phyloP scores from a whole-genome alignment of 192 early-diverging fungal species.

The Chytriomyces sp. region DNA sequence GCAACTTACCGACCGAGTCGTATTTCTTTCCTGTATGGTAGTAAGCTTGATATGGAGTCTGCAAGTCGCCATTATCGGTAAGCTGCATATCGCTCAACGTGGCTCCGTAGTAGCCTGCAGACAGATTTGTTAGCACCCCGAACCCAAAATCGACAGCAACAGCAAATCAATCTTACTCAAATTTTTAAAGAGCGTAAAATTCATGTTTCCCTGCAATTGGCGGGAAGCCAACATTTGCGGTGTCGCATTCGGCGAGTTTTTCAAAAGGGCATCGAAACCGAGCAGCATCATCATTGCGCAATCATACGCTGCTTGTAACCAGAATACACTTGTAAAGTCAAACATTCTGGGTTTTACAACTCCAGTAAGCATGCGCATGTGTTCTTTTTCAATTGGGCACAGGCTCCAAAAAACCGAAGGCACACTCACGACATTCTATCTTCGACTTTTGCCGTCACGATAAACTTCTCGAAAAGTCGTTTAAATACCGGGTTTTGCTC shows the following conservation, averaged over 20 bases:
- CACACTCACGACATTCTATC: not conserved
- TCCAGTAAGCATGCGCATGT: not conserved
- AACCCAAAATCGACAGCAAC: not conserved
- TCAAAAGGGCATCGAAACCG: conserved; percentile 15
- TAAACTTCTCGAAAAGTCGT: not conserved
- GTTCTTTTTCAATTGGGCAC: too few species aligned
- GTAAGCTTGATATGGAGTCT: not conserved
- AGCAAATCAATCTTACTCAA: not conserved
- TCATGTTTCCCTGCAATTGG: conserved; percentile 11
- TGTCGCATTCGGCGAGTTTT: not conserved
- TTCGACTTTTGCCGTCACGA: not conserved
- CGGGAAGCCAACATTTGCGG: not conserved
- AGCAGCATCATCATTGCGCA: conserved; percentile 12
- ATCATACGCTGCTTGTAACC: not conserved
- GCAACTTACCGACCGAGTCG: not conserved
- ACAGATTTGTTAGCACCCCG: not conserved
- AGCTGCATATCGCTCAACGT: not conserved
- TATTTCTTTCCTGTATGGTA: conserved; percentile 5
- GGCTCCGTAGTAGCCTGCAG: conserved; percentile 6
- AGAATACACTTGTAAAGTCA: conserved; percentile 11
- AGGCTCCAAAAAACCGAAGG: not conserved
- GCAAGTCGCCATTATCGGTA: conserved; percentile 16
- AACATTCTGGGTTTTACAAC: not conserved
- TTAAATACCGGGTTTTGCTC: not conserved
- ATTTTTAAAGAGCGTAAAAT: conserved; percentile 19